phyloP scores from a whole-genome alignment of 306 rosid genomes.

The cucumber (Cucumis sativus) region DNA sequence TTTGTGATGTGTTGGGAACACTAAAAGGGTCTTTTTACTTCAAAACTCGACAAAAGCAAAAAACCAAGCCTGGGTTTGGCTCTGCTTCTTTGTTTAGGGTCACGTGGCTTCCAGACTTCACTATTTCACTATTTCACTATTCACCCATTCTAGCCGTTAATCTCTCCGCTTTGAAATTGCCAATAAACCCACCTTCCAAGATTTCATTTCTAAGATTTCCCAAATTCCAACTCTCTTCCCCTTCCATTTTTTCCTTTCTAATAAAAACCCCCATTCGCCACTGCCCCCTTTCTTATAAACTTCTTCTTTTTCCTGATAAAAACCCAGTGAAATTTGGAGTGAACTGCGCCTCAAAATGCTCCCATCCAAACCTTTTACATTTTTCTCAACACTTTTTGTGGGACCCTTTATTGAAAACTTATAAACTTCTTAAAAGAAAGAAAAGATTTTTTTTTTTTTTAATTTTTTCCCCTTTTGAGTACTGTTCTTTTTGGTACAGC shows the following conservation, averaged over 20 bases:
- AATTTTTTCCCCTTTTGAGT: background rate
- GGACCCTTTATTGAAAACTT: background rate
- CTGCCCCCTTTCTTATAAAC: background rate
- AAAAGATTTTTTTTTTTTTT: no score
- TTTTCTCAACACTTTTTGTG: background rate
- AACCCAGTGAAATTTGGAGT: background rate
- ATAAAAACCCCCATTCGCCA: background rate
- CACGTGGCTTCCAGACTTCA: constrained; percentile 4
- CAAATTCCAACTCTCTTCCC: background rate
- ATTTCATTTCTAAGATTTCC: background rate
- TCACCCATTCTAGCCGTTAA: constrained; percentile 1
- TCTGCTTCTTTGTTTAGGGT: background rate
- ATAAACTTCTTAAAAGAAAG: no score
- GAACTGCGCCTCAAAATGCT: constrained; percentile 1
- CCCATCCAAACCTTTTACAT: background rate
- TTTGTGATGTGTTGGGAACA: background rate
- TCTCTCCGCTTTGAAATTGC: background rate
- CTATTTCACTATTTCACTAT: background rate
- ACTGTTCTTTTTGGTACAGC: background rate
- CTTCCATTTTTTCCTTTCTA: background rate
- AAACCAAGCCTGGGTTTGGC: background rate
- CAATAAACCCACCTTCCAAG: background rate
- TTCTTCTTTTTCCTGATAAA: background rate
- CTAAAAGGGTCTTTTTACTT: constrained; percentile 3
- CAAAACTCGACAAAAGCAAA: background rate